A percentile compares a stretch with the other conserved stretches of the same genome.
Conservation (phyloP, 306 rosid genomes). For the Quercus robur region DNA sequence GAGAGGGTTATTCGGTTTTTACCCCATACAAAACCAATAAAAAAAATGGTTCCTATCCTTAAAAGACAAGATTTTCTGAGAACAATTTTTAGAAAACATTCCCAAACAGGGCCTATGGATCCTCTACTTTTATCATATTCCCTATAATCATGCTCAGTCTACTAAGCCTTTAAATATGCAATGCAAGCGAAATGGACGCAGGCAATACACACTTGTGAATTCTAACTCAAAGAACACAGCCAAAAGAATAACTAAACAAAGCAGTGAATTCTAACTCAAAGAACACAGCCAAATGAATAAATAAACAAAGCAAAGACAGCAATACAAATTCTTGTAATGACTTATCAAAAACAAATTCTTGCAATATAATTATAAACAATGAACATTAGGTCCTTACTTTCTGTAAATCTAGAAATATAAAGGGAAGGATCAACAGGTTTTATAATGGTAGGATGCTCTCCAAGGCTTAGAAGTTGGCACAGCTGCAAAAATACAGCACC, state of each 20-base stretch:
- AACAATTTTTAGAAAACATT: no score
- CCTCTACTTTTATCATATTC: neutral
- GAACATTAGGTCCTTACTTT: slow-evolving; percentile 42
- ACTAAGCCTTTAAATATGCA: neutral
- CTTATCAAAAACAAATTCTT: neutral
- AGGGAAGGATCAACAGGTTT: slow-evolving; percentile 85
- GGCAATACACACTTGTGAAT: neutral
- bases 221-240: neutral
- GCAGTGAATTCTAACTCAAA: neutral
- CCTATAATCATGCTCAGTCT: neutral
- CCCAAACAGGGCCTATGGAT: neutral
- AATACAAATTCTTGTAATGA: neutral
- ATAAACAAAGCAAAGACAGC: neutral
- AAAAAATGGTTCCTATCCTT: no score
- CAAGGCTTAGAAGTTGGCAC: slow-evolving; percentile 62
- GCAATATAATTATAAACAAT: neutral
- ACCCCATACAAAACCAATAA: no score
- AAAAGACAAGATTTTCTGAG: no score
- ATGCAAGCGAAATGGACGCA: neutral
- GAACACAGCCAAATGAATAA: neutral
- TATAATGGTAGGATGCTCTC: slow-evolving; percentile 61
- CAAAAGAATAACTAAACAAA: neutral
- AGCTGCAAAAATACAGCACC: slow-evolving; percentile 86
- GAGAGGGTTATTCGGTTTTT: no score
- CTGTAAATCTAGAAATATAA: slow-evolving; percentile 58